phyloP scores from a whole-genome alignment of 2,329 filamentous ascomycete species.

The Colletotrichum chlorophyti region DNA sequence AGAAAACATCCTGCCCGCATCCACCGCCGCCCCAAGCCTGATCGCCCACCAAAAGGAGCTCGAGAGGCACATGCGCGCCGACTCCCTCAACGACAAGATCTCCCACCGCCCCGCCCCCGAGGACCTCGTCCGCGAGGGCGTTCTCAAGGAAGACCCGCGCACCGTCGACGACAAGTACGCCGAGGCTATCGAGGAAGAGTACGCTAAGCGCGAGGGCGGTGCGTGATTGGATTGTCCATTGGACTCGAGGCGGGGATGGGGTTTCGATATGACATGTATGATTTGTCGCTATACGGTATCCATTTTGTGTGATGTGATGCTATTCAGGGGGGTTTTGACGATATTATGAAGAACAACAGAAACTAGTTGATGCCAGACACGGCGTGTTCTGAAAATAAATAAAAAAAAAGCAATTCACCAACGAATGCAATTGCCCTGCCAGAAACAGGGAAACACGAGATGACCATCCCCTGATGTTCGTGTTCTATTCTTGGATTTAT shows the following conservation, averaged over 20 bases:
- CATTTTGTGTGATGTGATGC: background rate
- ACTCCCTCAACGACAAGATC: constrained; percentile 87
- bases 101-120: constrained; percentile 78
- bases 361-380: background rate
- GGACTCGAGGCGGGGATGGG: background rate
- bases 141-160: constrained; percentile 74
- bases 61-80: constrained; percentile 85
- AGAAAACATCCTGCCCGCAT: constrained; percentile 88
- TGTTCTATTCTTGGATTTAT: too few relatives aligned
- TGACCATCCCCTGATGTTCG: too few relatives aligned
- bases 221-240: constrained; percentile 49
- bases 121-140: constrained; percentile 78
- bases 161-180: constrained; percentile 62
- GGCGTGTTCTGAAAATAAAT: constrained; percentile 6
- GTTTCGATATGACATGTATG: constrained; percentile 4
- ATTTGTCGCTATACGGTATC: background rate
- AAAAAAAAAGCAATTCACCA: background rate
- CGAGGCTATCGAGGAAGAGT: constrained; percentile 69
- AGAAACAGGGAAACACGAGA: too few relatives aligned
- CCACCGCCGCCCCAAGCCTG: constrained; percentile 78
- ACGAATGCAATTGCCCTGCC: too few relatives aligned
- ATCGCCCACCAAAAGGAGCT: constrained; percentile 85
- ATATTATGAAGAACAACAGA: constrained; percentile 7
- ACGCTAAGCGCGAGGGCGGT: constrained; percentile 68
- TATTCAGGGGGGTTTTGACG: background rate